Evolutionary conservation across 2,329 filamentous ascomycete genomes (phyloP).

Genomic region (Dothidotthia symphoricarpi): DNA sequence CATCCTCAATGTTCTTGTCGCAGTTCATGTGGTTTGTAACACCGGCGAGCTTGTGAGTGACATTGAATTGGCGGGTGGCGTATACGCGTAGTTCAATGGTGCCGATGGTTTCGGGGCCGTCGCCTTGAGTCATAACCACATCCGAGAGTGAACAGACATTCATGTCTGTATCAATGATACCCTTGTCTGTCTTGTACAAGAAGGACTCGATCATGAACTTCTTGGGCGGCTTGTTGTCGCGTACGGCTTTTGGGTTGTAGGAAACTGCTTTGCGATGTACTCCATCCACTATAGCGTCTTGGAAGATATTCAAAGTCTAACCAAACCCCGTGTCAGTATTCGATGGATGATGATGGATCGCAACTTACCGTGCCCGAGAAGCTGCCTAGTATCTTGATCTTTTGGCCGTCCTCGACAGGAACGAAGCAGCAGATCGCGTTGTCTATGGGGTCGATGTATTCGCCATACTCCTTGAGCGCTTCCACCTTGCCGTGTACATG

Average conservation of each 20-base stretch:
- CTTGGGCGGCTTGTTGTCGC: constrained; percentile 16
- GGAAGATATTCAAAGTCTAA: constrained; percentile 24
- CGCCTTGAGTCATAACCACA: constrained; percentile 3
- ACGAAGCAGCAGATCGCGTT: constrained; percentile 40
- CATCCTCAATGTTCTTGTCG: not conserved
- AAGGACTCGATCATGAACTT: constrained; percentile 22
- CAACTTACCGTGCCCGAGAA: constrained; percentile 36
- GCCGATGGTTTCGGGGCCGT: constrained; percentile 22
- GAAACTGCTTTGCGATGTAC: constrained; percentile 24
- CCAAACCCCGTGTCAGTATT: not conserved
- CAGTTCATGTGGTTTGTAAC: constrained; percentile 13
- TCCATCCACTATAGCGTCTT: constrained; percentile 43
- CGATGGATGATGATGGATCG: not conserved
- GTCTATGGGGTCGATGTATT: constrained; percentile 25
- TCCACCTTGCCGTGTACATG: constrained; percentile 22
- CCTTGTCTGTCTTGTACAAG: constrained; percentile 14
- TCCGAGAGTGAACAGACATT: constrained; percentile 81
- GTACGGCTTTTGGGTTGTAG: constrained; percentile 9
- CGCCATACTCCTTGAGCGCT: constrained; percentile 34
- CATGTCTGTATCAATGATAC: constrained; percentile 82
- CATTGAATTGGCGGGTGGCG: constrained; percentile 20
- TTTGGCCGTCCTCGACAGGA: constrained; percentile 31
- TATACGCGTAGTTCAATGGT: constrained; percentile 36
- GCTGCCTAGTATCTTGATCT: constrained; percentile 30
- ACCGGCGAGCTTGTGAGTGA: constrained; percentile 11